Conservation (phyloP, 768 basidiomycete genomes). For the Boletus eberwhitei region DNA sequence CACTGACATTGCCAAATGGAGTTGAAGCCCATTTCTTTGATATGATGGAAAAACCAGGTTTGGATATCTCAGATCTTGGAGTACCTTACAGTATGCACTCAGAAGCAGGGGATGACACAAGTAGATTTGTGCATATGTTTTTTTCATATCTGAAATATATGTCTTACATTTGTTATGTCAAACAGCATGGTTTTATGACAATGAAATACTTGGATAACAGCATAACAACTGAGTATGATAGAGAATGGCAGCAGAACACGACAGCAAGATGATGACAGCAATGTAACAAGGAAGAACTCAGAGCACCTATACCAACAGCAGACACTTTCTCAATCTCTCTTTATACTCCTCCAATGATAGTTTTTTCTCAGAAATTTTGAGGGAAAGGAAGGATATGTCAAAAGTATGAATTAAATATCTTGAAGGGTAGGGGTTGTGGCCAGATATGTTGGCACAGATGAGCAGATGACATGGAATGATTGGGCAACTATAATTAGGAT, state of each 20-base stretch:
- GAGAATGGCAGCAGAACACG: no score
- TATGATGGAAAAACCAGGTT: slow-evolving; percentile 29
- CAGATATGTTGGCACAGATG: not conserved
- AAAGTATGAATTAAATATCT: not conserved
- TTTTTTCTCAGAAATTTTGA: not conserved
- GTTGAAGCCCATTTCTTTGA: slow-evolving; percentile 16
- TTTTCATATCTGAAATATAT: no score
- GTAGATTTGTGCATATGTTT: not conserved
- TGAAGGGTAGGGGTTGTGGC: not conserved
- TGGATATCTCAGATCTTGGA: slow-evolving; percentile 14
- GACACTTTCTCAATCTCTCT: not conserved
- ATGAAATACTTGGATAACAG: no score
- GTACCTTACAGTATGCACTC: slow-evolving; percentile 1
- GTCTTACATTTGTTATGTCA: no score
- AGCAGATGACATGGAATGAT: not conserved
- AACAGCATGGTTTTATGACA: no score
- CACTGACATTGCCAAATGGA: not conserved
- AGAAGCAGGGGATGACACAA: not conserved
- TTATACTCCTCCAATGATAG: not conserved
- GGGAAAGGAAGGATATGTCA: not conserved
- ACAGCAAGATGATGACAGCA: no score
- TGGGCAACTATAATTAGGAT: not conserved
- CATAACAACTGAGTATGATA: no score
- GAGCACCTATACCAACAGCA: not conserved
- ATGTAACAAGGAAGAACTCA: no score